Evolutionary conservation across 805 yeast genomes (phyloP), one percentile per base, ranked within the genome.

Genomic region (Candida ascalaphidarum): DNA sequence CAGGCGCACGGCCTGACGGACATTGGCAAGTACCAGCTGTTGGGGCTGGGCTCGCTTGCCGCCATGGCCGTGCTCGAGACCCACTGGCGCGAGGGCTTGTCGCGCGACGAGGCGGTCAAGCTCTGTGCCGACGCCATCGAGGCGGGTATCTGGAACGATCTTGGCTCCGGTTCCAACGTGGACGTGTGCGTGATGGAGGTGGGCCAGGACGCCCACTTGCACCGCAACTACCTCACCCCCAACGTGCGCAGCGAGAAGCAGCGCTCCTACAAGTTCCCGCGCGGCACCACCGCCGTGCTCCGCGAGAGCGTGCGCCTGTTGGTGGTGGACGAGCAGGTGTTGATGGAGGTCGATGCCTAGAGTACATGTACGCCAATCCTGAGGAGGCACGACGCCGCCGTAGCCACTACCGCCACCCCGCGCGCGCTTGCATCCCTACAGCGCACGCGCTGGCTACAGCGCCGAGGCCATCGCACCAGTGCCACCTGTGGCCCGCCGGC

Each of bases 1-100:
- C 97, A 92, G 45, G 98, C 98, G 3, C 98, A 92, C 53, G 98
- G 98, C 12, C 85, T 96, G 6, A 88, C 97, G 10, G 98, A 92
- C 57, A 81, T 89, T 36, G 97, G 97, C 6, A 83, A 76, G 46
- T 92, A 86, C 56, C 82, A 80, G 56, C 77, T 96, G 6, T 65
- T 92, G 40, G 98, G 98, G 9, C 86, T 96, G 3, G 98, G 98
- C 37, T 86, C 96, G 13, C 69, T 92, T 54, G 97, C 98, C 5
- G 98, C 98, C 7, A 89, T 92, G 95, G 96, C 97, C 4, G 92
- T 92, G 11, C 66, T 92, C 44, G 98, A 92, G 60, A 72, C 89
- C 22, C 69, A 77, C 39, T 92, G 95, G 94, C 75, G 70, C 48
- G 76, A 72, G 40, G 83, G 73, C 40, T 58, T 92, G 64, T 69